These are phyloP conservation scores for Aureobasidium leucospermi DNA, from an alignment of 2,329 filamentous ascomycete species.

Conservation along the genomic window DNA sequence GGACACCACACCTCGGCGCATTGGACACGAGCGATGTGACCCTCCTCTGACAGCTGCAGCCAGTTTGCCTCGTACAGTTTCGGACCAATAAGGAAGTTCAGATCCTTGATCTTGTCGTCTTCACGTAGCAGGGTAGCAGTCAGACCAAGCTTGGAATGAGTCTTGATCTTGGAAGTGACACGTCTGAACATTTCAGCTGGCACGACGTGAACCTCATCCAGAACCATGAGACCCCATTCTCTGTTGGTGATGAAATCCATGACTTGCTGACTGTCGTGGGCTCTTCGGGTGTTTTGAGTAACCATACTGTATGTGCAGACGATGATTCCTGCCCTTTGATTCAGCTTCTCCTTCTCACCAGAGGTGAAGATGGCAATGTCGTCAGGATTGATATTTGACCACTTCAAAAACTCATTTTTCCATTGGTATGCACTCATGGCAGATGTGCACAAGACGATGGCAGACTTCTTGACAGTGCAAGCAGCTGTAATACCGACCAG, in stretches of 20 bases:
- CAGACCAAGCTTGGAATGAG: constrained; percentile 88
- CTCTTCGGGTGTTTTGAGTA: constrained; percentile 78
- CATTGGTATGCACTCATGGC: constrained; percentile 98
- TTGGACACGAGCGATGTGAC: constrained; percentile 93
- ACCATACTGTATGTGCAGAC: constrained; percentile 99
- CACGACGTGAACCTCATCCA: constrained; percentile 97
- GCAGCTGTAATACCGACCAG: constrained; percentile 96
- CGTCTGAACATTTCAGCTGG: constrained; percentile 94
- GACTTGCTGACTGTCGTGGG: constrained; percentile 92
- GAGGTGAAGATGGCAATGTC: constrained; percentile 94
- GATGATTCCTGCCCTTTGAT: constrained; percentile 86
- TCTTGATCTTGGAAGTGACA: constrained; percentile 87
- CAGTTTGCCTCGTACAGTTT: constrained; percentile 98
- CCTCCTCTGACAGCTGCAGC: constrained; percentile 96
- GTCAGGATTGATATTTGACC: constrained; percentile 95
- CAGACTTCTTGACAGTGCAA: constrained; percentile 94
- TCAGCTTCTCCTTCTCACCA: constrained; percentile 80
- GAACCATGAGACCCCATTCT: constrained; percentile 95
- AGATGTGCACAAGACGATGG: constrained; percentile 91
- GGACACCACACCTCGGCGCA: constrained; percentile 99
- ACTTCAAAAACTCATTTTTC: constrained; percentile 93
- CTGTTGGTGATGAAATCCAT: constrained; percentile 85
- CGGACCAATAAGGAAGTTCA: constrained; percentile 95
- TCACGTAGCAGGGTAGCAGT: constrained; percentile 92
- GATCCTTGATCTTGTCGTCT: constrained; percentile 94